These are phyloP conservation scores for Trichoderma sp. DNA, from an alignment of 2,329 filamentous ascomycete species.

Conservation along the genomic window DNA sequence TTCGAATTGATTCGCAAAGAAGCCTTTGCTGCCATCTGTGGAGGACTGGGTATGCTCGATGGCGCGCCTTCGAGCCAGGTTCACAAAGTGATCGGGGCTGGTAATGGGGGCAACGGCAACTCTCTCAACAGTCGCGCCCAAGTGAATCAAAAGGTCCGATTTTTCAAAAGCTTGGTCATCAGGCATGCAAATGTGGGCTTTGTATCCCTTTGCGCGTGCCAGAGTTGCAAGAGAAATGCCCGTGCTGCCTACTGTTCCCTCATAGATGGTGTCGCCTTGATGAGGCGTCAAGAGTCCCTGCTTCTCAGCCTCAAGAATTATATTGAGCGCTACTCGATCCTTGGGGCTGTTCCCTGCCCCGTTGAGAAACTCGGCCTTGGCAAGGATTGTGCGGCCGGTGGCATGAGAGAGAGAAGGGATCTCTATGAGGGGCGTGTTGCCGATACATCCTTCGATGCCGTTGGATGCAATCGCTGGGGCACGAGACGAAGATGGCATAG, in stretches of 20 bases:
- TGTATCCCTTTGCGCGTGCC: conserved; percentile 84
- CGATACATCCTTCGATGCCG: conserved; percentile 89
- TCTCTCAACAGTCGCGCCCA: conserved; percentile 90
- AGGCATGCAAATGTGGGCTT: conserved; percentile 96
- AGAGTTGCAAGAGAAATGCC: conserved; percentile 92
- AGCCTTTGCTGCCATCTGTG: conserved; percentile 68
- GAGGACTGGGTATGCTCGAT: conserved; percentile 66
- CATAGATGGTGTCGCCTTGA: conserved; percentile 92
- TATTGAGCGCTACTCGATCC: conserved; percentile 87
- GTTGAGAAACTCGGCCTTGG: conserved; percentile 95
- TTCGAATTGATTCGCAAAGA: conserved; percentile 97
- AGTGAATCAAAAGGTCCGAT: conserved; percentile 80
- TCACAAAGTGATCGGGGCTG: conserved; percentile 92
- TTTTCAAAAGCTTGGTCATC: conserved; percentile 89
- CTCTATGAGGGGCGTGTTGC: conserved; percentile 85
- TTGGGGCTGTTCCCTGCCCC: conserved; percentile 93
- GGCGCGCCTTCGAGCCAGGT: conserved; percentile 78
- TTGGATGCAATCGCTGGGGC: conserved; percentile 54
- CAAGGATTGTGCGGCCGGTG: conserved; percentile 86
- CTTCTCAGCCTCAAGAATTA: conserved; percentile 82
- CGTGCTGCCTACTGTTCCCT: conserved; percentile 94
- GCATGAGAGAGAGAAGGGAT: conserved; percentile 83
- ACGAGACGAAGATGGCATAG: conserved; percentile 26
- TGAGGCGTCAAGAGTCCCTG: conserved; percentile 73
- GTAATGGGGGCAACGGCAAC: conserved; percentile 91